Percentiles rank a stretch among this genome's conserved stretches.
Conservation (phyloP, 2,329 filamentous ascomycete species). For the Colletotrichum plurivorum region DNA sequence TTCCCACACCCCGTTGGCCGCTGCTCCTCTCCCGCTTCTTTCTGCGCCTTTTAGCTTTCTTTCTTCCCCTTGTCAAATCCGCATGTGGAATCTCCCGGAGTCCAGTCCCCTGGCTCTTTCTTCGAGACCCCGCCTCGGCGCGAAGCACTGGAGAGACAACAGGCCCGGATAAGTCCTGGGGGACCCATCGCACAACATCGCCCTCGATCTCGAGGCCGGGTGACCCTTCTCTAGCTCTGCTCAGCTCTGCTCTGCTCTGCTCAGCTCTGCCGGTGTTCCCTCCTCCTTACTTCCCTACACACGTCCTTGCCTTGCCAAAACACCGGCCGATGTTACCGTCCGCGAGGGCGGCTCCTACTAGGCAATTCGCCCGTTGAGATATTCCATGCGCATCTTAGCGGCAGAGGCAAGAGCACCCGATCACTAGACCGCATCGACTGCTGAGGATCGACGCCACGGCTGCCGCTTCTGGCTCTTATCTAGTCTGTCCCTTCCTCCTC, state of each 20-base stretch:
- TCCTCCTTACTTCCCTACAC: neutral
- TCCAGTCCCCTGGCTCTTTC: neutral
- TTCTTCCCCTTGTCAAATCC: slow-evolving; percentile 15
- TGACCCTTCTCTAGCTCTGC: neutral
- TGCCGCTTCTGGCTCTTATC: slow-evolving; percentile 23
- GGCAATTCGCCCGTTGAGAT: slow-evolving; percentile 4
- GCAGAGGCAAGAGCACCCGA: slow-evolving; percentile 8
- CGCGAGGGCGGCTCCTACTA: slow-evolving; percentile 1
- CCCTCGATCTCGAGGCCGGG: neutral
- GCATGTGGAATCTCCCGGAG: slow-evolving; percentile 15
- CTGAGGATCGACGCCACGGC: slow-evolving; percentile 35
- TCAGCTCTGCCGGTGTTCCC: neutral
- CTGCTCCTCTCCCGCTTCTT: slow-evolving; percentile 16
- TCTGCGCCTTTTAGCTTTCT: slow-evolving; percentile 4
- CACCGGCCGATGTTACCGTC: slow-evolving; percentile 1
- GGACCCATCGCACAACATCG: neutral
- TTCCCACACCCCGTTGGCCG: slow-evolving; percentile 18
- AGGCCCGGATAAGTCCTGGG: no score
- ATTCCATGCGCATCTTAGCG: neutral
- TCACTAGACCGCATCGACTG: slow-evolving; percentile 9
- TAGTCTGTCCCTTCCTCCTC: slow-evolving; percentile 18
- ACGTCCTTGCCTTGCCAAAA: neutral
- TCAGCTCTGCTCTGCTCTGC: neutral
- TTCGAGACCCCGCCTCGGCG: slow-evolving; percentile 5
- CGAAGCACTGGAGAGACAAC: no score